Percentiles rank a stretch among this genome's conserved stretches.
phyloP scores from a whole-genome alignment of 306 rosid genomes.

The Corylus heterophylla region DNA sequence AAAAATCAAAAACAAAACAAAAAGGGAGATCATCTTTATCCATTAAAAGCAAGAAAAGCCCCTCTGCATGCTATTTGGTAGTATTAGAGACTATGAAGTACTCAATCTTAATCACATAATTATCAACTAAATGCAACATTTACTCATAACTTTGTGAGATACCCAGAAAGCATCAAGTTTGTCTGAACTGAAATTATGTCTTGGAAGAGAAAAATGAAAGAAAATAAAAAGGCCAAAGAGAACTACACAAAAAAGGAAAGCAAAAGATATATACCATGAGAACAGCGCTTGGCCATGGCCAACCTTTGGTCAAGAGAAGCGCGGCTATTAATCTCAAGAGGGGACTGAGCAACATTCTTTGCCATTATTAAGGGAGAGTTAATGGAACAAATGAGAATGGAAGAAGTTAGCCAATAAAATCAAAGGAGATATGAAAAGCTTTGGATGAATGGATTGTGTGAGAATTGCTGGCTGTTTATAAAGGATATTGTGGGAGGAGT shows the following conservation, averaged over 20 bases:
- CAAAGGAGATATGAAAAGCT: constrained; percentile 9
- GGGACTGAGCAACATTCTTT: constrained; percentile 55
- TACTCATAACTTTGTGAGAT: not conserved
- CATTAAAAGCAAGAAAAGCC: too few relatives aligned
- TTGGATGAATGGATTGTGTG: constrained; percentile 35
- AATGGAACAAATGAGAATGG: not conserved
- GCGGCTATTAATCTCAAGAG: constrained; percentile 52
- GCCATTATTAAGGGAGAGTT: constrained; percentile 49
- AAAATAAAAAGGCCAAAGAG: not conserved
- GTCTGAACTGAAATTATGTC: not conserved
- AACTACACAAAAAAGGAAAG: not conserved
- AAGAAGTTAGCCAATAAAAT: not conserved
- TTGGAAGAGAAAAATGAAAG: not conserved
- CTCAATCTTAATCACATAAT: constrained; percentile 28
- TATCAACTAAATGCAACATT: constrained; percentile 9
- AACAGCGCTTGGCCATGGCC: constrained; percentile 82
- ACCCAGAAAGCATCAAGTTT: not conserved
- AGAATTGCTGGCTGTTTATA: constrained; percentile 45
- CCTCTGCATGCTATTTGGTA: too few relatives aligned
- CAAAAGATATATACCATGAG: constrained; percentile 47
- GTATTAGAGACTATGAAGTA: constrained; percentile 14
- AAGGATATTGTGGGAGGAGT: constrained; percentile 2
- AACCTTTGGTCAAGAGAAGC: constrained; percentile 70
- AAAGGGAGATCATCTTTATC: too few relatives aligned
- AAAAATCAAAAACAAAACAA: not conserved